phyloP scores from a whole-genome alignment of 2,329 filamentous ascomycete species.

The Ophiobolus disseminans region DNA sequence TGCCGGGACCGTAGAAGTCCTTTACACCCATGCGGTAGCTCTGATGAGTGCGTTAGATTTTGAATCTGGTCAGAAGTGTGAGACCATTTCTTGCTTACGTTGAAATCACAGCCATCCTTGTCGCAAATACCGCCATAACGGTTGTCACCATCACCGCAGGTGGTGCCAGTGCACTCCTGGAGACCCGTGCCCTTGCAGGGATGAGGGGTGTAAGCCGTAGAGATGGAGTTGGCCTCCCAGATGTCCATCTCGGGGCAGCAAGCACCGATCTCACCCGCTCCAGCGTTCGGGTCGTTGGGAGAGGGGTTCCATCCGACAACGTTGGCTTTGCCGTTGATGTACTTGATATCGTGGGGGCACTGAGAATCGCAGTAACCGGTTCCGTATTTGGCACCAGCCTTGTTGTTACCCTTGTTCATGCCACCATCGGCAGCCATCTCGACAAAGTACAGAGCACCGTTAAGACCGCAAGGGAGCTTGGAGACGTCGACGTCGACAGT shows the following conservation, averaged over 20 bases:
- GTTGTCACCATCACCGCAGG: slow-evolving; percentile 51
- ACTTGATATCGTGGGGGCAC: slow-evolving; percentile 61
- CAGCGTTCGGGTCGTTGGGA: slow-evolving; percentile 61
- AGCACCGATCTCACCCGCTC: slow-evolving; percentile 61
- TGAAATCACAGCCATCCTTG: slow-evolving; percentile 71
- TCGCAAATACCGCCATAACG: slow-evolving; percentile 71
- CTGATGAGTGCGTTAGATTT: slow-evolving; percentile 9
- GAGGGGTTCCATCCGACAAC: slow-evolving; percentile 61
- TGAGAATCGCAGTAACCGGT: slow-evolving; percentile 57
- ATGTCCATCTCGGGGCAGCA: slow-evolving; percentile 75
- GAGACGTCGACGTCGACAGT: slow-evolving; percentile 60
- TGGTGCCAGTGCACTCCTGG: slow-evolving; percentile 59
- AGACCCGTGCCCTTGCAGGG: slow-evolving; percentile 63
- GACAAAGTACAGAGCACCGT: slow-evolving; percentile 63
- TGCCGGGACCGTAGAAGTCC: slow-evolving; percentile 67
- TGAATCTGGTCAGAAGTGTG: neutral
- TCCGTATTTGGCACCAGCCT: slow-evolving; percentile 63
- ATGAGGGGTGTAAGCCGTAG: slow-evolving; percentile 71
- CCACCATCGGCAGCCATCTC: slow-evolving; percentile 67
- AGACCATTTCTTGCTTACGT: slow-evolving; percentile 31
- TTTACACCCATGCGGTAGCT: slow-evolving; percentile 69
- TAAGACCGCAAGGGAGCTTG: slow-evolving; percentile 71
- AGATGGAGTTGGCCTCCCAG: slow-evolving; percentile 73
- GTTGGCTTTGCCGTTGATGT: slow-evolving; percentile 61
- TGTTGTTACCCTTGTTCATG: slow-evolving; percentile 58